phyloP scores from a whole-genome alignment of 2,329 filamentous ascomycete species.

The Sporothrix schenckii region DNA sequence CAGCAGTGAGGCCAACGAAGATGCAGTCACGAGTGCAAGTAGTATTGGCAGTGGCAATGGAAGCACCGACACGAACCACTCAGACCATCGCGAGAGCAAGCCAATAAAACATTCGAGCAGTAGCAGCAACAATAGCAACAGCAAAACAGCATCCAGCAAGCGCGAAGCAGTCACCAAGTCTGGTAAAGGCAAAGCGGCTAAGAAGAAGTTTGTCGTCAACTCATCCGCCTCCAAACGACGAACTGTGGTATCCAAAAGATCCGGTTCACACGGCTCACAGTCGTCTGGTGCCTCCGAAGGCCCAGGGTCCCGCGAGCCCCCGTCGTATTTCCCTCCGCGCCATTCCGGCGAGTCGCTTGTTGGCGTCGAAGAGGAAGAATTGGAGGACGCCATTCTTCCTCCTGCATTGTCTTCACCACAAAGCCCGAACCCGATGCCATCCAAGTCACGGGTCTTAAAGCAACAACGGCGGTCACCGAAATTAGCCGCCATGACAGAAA shows the following conservation, averaged over 20 bases:
- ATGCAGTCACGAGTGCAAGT: constrained; percentile 32
- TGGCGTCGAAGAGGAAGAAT: constrained; percentile 27
- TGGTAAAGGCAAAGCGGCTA: constrained; percentile 22
- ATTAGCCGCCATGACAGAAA: constrained; percentile 44
- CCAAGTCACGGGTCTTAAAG: background rate
- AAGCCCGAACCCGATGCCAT: background rate
- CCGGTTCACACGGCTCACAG: constrained; percentile 58
- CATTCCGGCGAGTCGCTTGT: constrained; percentile 21
- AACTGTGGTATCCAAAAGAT: constrained; percentile 51
- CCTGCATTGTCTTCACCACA: background rate
- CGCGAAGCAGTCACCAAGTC: background rate
- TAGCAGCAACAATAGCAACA: constrained; percentile 16
- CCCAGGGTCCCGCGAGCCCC: constrained; percentile 34
- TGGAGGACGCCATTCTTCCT: background rate
- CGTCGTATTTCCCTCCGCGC: background rate
- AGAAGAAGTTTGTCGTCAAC: constrained; percentile 50
- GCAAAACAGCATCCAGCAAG: constrained; percentile 21
- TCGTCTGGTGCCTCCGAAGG: constrained; percentile 46
- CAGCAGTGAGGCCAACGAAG: constrained; percentile 37
- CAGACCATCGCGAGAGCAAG: background rate
- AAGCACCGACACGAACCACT: background rate
- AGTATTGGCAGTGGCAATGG: constrained; percentile 21
- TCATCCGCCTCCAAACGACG: constrained; percentile 51
- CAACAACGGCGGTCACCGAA: background rate
- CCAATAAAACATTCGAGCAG: background rate